Evolutionary conservation across 2,329 filamentous ascomycete genomes (phyloP), one percentile per base, ranked within the genome.

Genomic region (Hortaea sp.): DNA sequence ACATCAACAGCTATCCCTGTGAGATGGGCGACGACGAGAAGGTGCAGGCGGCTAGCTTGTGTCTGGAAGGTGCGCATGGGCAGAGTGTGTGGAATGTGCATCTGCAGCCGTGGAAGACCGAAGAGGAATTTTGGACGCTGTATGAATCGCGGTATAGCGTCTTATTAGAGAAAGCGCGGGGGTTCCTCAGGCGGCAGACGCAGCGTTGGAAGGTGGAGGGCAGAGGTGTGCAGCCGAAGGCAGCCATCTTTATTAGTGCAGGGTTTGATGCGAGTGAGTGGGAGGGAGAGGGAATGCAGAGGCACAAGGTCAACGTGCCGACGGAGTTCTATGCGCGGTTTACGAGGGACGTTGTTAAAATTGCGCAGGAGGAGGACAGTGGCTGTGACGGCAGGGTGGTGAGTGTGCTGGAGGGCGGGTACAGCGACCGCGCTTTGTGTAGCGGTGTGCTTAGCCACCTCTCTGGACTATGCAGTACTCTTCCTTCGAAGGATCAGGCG

Each of bases 1-100:
- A 98, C 61, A 95, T 98, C 69, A 97, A 98, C 66, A 97, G 90
- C 0, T 98, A 94, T 60, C 92, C 94, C 0, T 98, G 92, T 63
- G 92, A 98, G 64, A 79, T 77, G 62, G 92, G 90, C n/a, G 90
- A 97, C 51, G 79, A 85, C 48, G 87, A 92, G 20, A 97, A 97
- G 66, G 83, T 97, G 43, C 87, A 85, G 61, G 94, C 90, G 57
- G 92, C 94, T 1, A 95, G 89, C 68, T 69, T 95, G 28, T 97
- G 94, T 63, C 82, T 98, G 52, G 89, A 97, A 50, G 89, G 89
- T 58, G 88, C 90, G 0, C 92, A 98, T 62, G 85, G 87, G 1
- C 92, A 98, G 64, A 90, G 81, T 6, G 81, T 97, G 43, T 97
- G 92, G 88, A 98, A 98, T 59, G 82, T 97, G 28, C 94, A 98